Evolutionary conservation across 768 basidiomycete species (phyloP), one percentile per base, ranked within the genome.

Genomic region (Suillus luteus): DNA sequence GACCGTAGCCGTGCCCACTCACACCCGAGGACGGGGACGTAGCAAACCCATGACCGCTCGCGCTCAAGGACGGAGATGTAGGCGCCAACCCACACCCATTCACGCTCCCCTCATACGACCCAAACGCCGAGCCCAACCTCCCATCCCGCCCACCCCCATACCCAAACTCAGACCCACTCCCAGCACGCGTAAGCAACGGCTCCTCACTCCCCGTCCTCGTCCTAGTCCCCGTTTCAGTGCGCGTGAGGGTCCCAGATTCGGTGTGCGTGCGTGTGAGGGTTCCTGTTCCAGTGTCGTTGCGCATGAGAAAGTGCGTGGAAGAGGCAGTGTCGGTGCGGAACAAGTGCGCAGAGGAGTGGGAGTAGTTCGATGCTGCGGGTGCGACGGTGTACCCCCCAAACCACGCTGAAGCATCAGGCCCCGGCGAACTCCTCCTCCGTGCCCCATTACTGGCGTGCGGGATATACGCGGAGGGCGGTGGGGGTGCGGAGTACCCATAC

Each of bases 181-280:
- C 59, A 7, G 37, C 40, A 15, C 46, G 43, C 10, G 64, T 63
- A 6, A 75, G 52, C 12, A 75, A 41, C 9, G 68, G 73, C 15
- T 75, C 74, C 31, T 75, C 75, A 15, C 74, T 75, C 49, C 74
- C 74, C 19, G 71, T 75, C 14, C 60, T 66, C 19, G 73, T 76
- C 51, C 70, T 61, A 4, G 65, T 63, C 40, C 76, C 75, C 5
- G 71, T 71, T 19, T 75, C 72, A 0, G 74, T 76, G 19, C 57
- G 41, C 5, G 57, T 41, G 12, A 58, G 57, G 14, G 27, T 27
- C 2, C 27, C 27, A 27, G 27, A 27, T 27, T 27, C 27, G 27
- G 27, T 27, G 27, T 27, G 27, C 27, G 27, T 27, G 27, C 27
- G 27, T 2, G 27, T 27, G 27, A 27, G 27, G 27, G 27, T 27